Evolutionary conservation across 305 asterid species (phyloP), one percentile per base, ranked within the genome.

Genomic region (Nicotiana rustica): DNA sequence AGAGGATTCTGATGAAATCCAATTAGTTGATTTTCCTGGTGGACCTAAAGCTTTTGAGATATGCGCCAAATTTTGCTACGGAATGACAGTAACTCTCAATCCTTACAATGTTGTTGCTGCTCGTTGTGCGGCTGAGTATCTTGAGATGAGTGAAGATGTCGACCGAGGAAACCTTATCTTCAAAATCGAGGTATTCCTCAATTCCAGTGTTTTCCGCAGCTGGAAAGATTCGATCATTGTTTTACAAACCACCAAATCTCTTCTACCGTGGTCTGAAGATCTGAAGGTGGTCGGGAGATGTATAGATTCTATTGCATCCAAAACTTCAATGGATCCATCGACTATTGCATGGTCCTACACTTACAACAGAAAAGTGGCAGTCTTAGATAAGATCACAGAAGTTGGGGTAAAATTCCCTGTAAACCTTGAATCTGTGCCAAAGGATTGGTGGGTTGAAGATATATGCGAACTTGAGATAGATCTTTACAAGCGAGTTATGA

Each of bases 211-310:
- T 77, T 78, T 95, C 47, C 90, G 92, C 14, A 91, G 89, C 90
- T 95, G 99, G 99, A 95, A 95, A 82, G 99, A 95, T 84, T 91
- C 99, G 62, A 95, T 95, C n/a, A 94, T 95, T 15, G 98, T 95
- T 80, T 88, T 95, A 17, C 98, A 94, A 83, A 89, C 97, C 57
- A 86, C 96, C 4, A 92, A 92, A 80, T 88, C 92, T 71, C 95
- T 95, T 85, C 86, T 87, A 25, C 97, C 97, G 0, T 92, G 94
- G 97, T 92, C 99, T 1, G 98, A 92, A 86, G 89, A 91, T 83
- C 83, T 92, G 4, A 95, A 92, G 88, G 88, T 95, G 66, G 91
- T 92, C 1, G 92, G 94, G 15, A 85, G 97, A 78, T 92, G 97
- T 82, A 83, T 95, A 60, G 99, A 93, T 68, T 89, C 99, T 5